Evolutionary conservation across 2,329 filamentous ascomycete species (phyloP), one percentile per base, ranked within the genome.

Genomic region (Colletotrichum acutatum): DNA sequence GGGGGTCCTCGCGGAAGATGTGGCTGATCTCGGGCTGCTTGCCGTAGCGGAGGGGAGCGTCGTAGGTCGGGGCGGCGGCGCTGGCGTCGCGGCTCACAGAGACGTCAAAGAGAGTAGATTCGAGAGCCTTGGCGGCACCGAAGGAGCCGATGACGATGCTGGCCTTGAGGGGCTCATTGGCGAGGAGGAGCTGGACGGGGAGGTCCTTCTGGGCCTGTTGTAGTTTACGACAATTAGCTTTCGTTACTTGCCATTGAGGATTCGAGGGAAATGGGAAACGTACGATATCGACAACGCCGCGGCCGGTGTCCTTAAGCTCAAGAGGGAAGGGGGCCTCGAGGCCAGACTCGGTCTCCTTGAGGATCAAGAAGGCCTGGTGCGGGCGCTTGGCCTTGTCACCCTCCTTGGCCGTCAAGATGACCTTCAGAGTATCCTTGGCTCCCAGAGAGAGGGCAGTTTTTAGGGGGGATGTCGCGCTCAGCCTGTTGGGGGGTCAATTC

Each of bases 301-400:
- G 98, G 76, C 97, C 97, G 78, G 88, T 95, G 11, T 97, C 94
- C 86, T 97, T 98, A 60, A 97, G 86, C 12, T 86, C 92, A 78
- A 99, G 88, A 1, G 95, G 91, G 79, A 96, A 98, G 1, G 95
- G 95, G 28, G 95, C 92, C 83, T 98, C 95, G 59, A 99, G 87
- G 46, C 94, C 94, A 12, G 91, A 92, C 14, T 87, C 85, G 28
- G 72, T 71, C 77, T 98, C 95, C 78, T 90, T 92, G 71, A 99
- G 84, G 19, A 97, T 88, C 66, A 99, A 88, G 86, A 98, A 98
- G 6, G 95, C 95, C 84, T 99, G 97, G 84, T 99, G 97, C 77
- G 97, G 95, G 76, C 94, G 91, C 87, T 95, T 96, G 59, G 90
- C 89, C 77, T 91, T 92, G 83, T 91, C 91, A 80, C 90, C 92